Conservation (phyloP, 495 filamentous ascomycete species). For the Thozetella sp. region DNA sequence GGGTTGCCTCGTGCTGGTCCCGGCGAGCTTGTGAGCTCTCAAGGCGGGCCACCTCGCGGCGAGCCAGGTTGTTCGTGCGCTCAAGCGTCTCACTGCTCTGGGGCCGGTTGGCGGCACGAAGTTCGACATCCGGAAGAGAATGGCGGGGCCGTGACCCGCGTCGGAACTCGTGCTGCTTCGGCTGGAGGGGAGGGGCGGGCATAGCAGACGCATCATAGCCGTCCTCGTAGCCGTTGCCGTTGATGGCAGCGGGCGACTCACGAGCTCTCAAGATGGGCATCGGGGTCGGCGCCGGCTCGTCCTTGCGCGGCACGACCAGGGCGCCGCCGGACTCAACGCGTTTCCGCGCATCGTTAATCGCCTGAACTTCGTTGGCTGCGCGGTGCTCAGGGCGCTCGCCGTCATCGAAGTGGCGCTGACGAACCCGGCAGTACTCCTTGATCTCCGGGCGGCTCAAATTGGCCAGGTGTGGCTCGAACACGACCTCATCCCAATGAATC, state of each 20-base stretch:
- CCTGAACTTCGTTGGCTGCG: conserved; percentile 46
- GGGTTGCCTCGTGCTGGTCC: conserved; percentile 33
- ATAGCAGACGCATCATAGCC: conserved; percentile 6
- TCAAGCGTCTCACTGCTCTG: conserved; percentile 25
- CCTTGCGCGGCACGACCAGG: conserved; percentile 6
- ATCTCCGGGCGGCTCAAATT: conserved; percentile 44
- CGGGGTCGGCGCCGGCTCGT: conserved; percentile 7
- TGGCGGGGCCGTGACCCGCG: conserved; percentile 12
- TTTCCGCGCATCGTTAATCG: conserved; percentile 45
- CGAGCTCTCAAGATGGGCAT: conserved; percentile 10
- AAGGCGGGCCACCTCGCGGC: conserved; percentile 42
- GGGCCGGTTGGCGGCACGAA: conserved; percentile 28
- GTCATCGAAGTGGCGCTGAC: conserved; percentile 46
- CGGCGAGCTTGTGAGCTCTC: conserved; percentile 38
- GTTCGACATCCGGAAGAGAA: conserved; percentile 27
- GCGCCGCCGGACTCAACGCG: conserved; percentile 30
- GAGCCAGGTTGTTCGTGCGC: conserved; percentile 37
- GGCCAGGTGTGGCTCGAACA: conserved; percentile 46
- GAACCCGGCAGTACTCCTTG: conserved; percentile 56
- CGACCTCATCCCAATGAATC: conserved; percentile 56
- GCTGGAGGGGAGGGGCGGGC: conserved; percentile 18
- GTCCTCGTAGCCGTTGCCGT: not conserved
- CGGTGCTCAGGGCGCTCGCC: conserved; percentile 44
- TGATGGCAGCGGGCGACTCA: not conserved
- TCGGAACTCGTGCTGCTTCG: not conserved